phyloP scores from a whole-genome alignment of 768 basidiomycete species.

The Collybiopsis luxurians region DNA sequence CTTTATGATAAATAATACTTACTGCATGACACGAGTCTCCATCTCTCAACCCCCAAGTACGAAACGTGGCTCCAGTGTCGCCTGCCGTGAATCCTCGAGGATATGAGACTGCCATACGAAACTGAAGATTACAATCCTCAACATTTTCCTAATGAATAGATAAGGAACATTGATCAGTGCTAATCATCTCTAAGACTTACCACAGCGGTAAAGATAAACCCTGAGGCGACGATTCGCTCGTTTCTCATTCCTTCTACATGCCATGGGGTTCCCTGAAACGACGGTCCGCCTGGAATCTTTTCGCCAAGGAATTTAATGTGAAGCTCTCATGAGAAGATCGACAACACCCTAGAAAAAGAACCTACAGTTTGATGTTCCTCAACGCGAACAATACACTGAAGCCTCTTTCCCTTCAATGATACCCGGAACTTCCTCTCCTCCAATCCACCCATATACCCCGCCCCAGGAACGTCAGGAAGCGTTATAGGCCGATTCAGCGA shows the following conservation, averaged over 20 bases:
- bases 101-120: constrained; percentile 51
- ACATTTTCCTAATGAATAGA: constrained; percentile 40
- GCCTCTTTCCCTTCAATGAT: constrained; percentile 30
- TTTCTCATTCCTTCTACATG: constrained; percentile 53
- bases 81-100: constrained; percentile 42
- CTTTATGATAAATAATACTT: too few species aligned
- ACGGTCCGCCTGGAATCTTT: constrained; percentile 25
- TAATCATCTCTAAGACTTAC: too few species aligned
- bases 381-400: constrained; percentile 43
- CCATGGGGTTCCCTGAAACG: constrained; percentile 37
- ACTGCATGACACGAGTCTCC: constrained; percentile 38
- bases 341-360: constrained; percentile 7
- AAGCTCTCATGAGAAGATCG: too few species aligned
- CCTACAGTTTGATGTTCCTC: constrained; percentile 42
- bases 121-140: constrained; percentile 29
- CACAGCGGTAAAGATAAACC: constrained; percentile 35
- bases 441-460: constrained; percentile 44
- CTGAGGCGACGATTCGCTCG: constrained; percentile 48
- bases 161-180: too few species aligned
- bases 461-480: constrained; percentile 41
- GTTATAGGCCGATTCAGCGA: constrained; percentile 38
- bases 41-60: constrained; percentile 49
- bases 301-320: too few species aligned
- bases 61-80: constrained; percentile 43
- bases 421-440: constrained; percentile 39